Evolutionary conservation across 75 land plant genomes (phyloP).

Genomic region (Cryptomeria japonica): DNA sequence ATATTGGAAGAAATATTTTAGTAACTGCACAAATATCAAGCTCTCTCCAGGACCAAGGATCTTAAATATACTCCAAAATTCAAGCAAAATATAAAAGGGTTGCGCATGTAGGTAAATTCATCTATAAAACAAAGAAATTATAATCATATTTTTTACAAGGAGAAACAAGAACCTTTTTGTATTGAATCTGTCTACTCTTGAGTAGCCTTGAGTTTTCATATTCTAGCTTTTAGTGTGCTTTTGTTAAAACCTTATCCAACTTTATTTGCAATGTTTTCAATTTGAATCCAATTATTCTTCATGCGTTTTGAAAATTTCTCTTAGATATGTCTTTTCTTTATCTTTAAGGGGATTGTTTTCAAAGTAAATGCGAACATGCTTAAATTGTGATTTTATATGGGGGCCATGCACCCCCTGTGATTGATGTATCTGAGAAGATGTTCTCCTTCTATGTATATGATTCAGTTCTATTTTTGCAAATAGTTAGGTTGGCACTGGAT

Average conservation of each 20-base stretch:
- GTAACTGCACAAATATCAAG: neutral
- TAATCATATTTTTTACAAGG: neutral
- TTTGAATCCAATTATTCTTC: neutral
- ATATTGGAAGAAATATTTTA: neutral
- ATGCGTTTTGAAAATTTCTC: neutral
- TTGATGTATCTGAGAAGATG: neutral
- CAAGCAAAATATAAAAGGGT: neutral
- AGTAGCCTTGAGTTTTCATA: neutral
- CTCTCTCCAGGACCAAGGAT: neutral
- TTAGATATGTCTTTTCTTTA: neutral
- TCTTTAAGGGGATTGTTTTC: neutral
- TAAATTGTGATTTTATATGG: neutral
- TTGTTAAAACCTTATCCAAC: neutral
- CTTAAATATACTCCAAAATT: neutral
- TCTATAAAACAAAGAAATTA: neutral
- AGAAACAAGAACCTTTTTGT: neutral
- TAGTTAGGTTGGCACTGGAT: no score
- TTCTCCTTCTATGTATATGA: neutral
- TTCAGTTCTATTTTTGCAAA: no score
- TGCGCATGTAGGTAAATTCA: neutral
- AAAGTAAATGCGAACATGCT: neutral
- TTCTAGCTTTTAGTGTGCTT: neutral
- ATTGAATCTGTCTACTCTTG: neutral
- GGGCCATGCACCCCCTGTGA: neutral
- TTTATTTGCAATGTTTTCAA: neutral